A percentile compares a stretch with the other conserved stretches of the same genome.
Conservation (phyloP, 192 early-diverging fungal species). For the Ambispora gerdemannii region DNA sequence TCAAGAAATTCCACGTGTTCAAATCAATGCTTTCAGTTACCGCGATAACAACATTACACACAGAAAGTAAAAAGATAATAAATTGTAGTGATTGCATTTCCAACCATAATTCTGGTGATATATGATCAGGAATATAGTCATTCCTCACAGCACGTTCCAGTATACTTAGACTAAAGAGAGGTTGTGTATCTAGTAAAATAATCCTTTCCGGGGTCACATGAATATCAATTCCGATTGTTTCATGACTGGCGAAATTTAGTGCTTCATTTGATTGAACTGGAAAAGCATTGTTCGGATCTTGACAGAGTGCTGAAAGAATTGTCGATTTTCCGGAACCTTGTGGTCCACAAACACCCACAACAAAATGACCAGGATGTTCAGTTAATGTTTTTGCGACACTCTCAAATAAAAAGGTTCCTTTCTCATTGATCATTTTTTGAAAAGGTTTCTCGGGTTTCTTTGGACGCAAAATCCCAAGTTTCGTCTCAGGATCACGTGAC, state of each 20-base stretch:
- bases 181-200: conserved; percentile 53
- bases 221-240: conserved; percentile 57
- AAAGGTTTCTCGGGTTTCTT: conserved; percentile 22
- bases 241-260: conserved; percentile 35
- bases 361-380: conserved; percentile 61
- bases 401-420: conserved; percentile 22
- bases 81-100: conserved; percentile 45
- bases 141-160: conserved; percentile 39
- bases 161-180: conserved; percentile 45
- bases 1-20: conserved; percentile 30
- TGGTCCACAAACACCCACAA: conserved; percentile 60
- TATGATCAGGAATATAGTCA: conserved; percentile 29
- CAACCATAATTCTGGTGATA: conserved; percentile 39
- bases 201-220: conserved; percentile 57
- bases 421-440: conserved; percentile 28
- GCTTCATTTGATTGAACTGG: conserved; percentile 34
- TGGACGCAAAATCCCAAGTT: neutral
- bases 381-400: conserved; percentile 34
- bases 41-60: conserved; percentile 62
- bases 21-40: conserved; percentile 48
- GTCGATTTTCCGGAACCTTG: conserved; percentile 63
- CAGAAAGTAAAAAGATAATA: conserved; percentile 52
- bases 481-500: conserved; percentile 8
- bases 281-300: conserved; percentile 34
- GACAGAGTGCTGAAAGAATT: conserved; percentile 50